Conservation (phyloP, 2,329 filamentous ascomycete genomes). For the Pseudogymnoascus sp. region DNA sequence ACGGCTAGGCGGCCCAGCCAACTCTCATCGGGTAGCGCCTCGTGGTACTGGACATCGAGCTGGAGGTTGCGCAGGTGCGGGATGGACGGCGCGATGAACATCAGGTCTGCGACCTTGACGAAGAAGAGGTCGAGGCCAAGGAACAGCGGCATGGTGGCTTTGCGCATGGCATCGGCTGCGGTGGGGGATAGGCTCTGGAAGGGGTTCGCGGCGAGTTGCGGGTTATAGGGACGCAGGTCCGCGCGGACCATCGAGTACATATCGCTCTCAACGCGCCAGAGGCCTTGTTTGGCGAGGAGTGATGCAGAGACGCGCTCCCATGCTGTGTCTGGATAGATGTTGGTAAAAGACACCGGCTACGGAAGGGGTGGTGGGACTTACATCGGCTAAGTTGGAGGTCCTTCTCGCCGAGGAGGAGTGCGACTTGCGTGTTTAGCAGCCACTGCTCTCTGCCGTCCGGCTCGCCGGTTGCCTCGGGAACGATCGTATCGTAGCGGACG, state of each 20-base stretch:
- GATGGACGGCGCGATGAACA: conserved; percentile 49
- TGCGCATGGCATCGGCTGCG: conserved; percentile 34
- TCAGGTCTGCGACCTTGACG: conserved; percentile 58
- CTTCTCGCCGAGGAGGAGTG: conserved; percentile 56
- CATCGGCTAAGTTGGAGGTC: conserved; percentile 53
- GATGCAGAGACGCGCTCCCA: conserved; percentile 51
- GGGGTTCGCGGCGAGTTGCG: conserved; percentile 37
- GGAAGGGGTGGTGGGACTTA: conserved; percentile 32
- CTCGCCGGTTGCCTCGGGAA: conserved; percentile 43
- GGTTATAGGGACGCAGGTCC: conserved; percentile 44
- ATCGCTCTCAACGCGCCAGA: conserved; percentile 53
- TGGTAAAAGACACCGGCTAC: conserved; percentile 10
- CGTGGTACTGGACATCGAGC: conserved; percentile 51
- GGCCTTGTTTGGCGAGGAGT: conserved; percentile 44
- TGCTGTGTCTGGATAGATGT: conserved; percentile 40
- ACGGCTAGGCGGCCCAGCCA: conserved; percentile 12
- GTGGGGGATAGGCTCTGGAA: conserved; percentile 26
- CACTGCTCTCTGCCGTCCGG: conserved; percentile 55
- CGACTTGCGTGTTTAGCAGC: conserved; percentile 57
- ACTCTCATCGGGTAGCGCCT: conserved; percentile 27
- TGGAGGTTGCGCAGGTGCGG: conserved; percentile 50
- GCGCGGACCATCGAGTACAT: conserved; percentile 47
- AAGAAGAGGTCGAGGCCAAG: conserved; percentile 56
- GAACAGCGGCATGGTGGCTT: conserved; percentile 27
- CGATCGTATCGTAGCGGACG: conserved; percentile 57